phyloP scores from a whole-genome alignment of 768 basidiomycete genomes.

The Termitomyces titanicus region DNA sequence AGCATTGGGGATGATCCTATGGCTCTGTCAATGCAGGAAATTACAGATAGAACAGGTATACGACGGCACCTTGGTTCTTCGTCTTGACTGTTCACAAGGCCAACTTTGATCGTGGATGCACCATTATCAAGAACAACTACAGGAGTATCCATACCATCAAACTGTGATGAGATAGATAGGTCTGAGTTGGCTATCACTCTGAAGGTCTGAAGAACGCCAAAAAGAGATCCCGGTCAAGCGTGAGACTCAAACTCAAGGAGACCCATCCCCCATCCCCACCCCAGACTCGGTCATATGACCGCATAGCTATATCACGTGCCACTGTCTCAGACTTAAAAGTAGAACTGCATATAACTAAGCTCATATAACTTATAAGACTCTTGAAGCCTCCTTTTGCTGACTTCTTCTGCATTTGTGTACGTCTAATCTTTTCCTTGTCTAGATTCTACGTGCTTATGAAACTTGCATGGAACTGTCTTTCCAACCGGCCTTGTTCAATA shows the following conservation, averaged over 20 bases:
- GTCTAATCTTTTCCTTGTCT: not conserved
- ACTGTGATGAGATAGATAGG: not conserved
- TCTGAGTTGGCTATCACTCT: too few species aligned
- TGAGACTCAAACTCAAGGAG: too few species aligned
- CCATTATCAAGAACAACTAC: conserved; percentile 86
- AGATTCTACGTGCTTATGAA: too few species aligned
- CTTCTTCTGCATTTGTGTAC: not conserved
- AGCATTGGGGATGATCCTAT: conserved; percentile 75
- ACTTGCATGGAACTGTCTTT: not conserved
- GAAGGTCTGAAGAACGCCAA: too few species aligned
- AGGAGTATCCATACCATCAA: conserved; percentile 9
- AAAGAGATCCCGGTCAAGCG: not conserved
- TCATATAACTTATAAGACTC: too few species aligned
- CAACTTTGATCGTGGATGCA: conserved; percentile 77
- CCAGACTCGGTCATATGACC: not conserved
- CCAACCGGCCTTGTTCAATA: not conserved
- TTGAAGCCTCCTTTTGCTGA: not conserved
- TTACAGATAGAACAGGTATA: not conserved
- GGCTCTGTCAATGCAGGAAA: not conserved
- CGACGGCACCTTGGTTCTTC: conserved; percentile 29
- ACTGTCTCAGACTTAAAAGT: too few species aligned
- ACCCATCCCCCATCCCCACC: too few species aligned
- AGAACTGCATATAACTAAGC: too few species aligned
- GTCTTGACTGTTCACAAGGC: conserved; percentile 36
- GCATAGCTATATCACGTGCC: not conserved